Percentiles rank a stretch among this genome's conserved stretches.
phyloP scores from a whole-genome alignment of 2,329 filamentous ascomycete species.

The Colletotrichum plurivorum region DNA sequence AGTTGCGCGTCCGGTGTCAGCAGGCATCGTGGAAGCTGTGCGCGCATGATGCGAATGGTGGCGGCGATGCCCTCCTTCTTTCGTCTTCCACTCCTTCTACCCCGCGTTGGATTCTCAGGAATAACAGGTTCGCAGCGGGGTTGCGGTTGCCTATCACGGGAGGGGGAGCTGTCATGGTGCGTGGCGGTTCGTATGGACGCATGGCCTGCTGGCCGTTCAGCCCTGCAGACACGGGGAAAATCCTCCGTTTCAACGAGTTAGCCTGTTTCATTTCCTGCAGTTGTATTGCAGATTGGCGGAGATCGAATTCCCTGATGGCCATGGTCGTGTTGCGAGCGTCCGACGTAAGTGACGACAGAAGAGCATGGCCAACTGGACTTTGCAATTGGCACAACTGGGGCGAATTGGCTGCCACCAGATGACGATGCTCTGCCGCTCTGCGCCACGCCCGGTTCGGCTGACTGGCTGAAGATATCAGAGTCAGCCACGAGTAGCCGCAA shows the following conservation, averaged over 20 bases:
- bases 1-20: slow-evolving; percentile 4
- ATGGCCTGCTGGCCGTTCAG: slow-evolving; percentile 24
- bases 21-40: slow-evolving; percentile 17
- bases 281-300: slow-evolving; percentile 7
- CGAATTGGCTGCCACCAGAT: slow-evolving; percentile 9
- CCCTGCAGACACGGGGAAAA: slow-evolving; percentile 28
- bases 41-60: slow-evolving; percentile 11
- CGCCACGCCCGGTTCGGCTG: slow-evolving; percentile 13
- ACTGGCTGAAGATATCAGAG: not conserved
- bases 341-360: slow-evolving; percentile 4
- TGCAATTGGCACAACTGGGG: slow-evolving; percentile 12
- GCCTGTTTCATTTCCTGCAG: slow-evolving; percentile 35
- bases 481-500: slow-evolving; percentile 8
- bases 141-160: slow-evolving; percentile 13
- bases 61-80: slow-evolving; percentile 34
- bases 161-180: slow-evolving; percentile 26
- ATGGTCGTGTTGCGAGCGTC: slow-evolving; percentile 6
- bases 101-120: slow-evolving; percentile 21
- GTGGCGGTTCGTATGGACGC: slow-evolving; percentile 20
- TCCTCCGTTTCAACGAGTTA: slow-evolving; percentile 25
- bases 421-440: slow-evolving; percentile 24
- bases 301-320: slow-evolving; percentile 10
- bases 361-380: not conserved
- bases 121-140: slow-evolving; percentile 13
- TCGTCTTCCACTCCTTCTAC: slow-evolving; percentile 23